Evolutionary conservation across 768 basidiomycete species (phyloP).

Genomic region (Hericium coralloides): DNA sequence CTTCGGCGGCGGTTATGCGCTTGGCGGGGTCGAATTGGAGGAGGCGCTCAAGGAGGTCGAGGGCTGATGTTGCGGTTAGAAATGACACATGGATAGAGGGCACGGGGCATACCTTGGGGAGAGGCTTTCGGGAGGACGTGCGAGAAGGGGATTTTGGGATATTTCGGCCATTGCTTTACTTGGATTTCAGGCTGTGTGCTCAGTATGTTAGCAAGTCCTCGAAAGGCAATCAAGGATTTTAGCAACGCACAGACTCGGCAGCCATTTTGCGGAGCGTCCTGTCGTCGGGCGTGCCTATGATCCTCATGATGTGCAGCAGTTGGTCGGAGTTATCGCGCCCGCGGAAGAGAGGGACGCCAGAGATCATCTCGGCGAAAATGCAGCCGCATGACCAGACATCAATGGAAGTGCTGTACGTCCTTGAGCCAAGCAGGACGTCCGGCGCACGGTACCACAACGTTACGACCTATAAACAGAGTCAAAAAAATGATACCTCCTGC

Average conservation of each 20-base stretch:
- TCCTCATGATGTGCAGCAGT: conserved; percentile 94
- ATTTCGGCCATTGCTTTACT: conserved; percentile 79
- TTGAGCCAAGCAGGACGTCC: conserved; percentile 91
- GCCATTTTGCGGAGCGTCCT: conserved; percentile 81
- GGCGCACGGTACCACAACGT: conserved; percentile 99
- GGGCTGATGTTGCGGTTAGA: conserved; percentile 35
- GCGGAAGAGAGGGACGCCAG: conserved; percentile 92
- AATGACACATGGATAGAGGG: not conserved
- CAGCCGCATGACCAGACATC: conserved; percentile 99
- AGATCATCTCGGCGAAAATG: conserved; percentile 99
- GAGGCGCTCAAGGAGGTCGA: conserved; percentile 89
- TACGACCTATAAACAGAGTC: conserved; percentile 58
- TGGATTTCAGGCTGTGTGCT: conserved; percentile 64
- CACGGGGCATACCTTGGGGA: conserved; percentile 52
- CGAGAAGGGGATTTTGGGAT: conserved; percentile 73
- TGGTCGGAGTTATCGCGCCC: conserved; percentile 98
- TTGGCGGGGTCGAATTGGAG: conserved; percentile 94
- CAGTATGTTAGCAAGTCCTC: conserved; percentile 6
- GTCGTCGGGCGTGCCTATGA: conserved; percentile 92
- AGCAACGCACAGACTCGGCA: conserved; percentile 68
- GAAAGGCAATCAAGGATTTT: not conserved
- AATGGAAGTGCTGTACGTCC: conserved; percentile 96
- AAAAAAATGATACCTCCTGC: conserved; percentile 4
- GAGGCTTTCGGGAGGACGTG: conserved; percentile 83
- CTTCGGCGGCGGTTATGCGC: conserved; percentile 85